These are phyloP conservation scores for Trichoderma erinaceum DNA, from an alignment of 495 filamentous ascomycete genomes.

Conservation along the genomic window DNA sequence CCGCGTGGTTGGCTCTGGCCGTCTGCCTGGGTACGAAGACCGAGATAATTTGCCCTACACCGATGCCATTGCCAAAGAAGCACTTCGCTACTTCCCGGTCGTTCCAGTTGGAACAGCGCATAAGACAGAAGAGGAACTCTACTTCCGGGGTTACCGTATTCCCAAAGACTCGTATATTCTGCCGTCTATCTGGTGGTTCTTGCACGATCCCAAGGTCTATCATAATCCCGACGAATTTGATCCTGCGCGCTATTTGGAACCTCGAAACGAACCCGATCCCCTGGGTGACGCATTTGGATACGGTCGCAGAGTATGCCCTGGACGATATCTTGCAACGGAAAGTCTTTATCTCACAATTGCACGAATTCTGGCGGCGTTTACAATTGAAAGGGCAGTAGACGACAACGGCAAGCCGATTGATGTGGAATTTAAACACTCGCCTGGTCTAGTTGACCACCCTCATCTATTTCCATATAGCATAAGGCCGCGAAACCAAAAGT, in stretches of 20 bases:
- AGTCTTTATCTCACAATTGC: slow-evolving; percentile 39
- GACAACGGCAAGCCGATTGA: slow-evolving; percentile 24
- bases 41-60: slow-evolving; percentile 36
- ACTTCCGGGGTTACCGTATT: slow-evolving; percentile 47
- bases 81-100: slow-evolving; percentile 40
- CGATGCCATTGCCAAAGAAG: slow-evolving; percentile 41
- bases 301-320: slow-evolving; percentile 48
- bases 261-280: slow-evolving; percentile 38
- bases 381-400: slow-evolving; percentile 29
- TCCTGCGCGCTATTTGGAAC: slow-evolving; percentile 36
- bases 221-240: slow-evolving; percentile 39
- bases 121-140: slow-evolving; percentile 37
- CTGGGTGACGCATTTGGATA: slow-evolving; percentile 45
- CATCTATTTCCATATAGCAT: slow-evolving; percentile 29
- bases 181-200: slow-evolving; percentile 32
- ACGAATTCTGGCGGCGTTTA: slow-evolving; percentile 38
- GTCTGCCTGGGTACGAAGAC: slow-evolving; percentile 40
- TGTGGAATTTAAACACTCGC: slow-evolving; percentile 24
- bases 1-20: slow-evolving; percentile 38
- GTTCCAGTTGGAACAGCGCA: slow-evolving; percentile 43
- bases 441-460: slow-evolving; percentile 33
- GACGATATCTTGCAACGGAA: slow-evolving; percentile 43
- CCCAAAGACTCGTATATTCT: slow-evolving; percentile 37
- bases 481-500: slow-evolving; percentile 28
- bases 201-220: slow-evolving; percentile 32